Evolutionary conservation across 228 moss, liverwort and hornwort genomes (phyloP), one percentile per base, ranked within the genome.

Genomic region (Sphagnum fallax): DNA sequence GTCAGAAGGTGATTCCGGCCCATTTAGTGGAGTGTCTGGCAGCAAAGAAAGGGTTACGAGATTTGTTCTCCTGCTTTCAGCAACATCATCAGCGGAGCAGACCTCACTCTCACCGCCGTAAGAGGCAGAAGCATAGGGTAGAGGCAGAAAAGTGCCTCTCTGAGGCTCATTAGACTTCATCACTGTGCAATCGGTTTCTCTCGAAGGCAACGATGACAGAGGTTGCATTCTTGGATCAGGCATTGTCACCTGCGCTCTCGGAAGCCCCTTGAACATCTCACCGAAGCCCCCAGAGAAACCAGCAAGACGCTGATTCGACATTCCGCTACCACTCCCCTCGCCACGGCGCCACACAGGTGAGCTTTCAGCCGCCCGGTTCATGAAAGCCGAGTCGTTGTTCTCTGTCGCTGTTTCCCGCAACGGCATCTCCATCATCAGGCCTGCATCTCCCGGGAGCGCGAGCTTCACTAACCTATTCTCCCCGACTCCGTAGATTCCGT

Each of bases 11-110:
- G 48, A 66, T 10, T 57, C 50, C 55, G 63, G 68, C 2, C 48
- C 12, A 10, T 77, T 65, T 5, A 84, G 84, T 10, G 92, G 92
- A 10, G 88, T 88, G 18, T 92, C 84, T 0, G 92, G 95, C 4
- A 96, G 88, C 0, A 96, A 84, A 13, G 87, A 82, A 4, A 96
- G 76, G 6, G 95, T 96, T 5, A 95, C 95, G 0, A 92, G 73
- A 48, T 86, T 82, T 6, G 80, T 61, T 65, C 74, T 79, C 59
- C 75, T 75, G 66, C 82, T 84, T 14, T 82, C 81, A 0, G 78
- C 67, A n/a, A 79, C 79, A n/a, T 89, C 84, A 53, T 81, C 89
- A 5, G 75, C 78, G 4, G 91, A 94, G 52, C 85, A 84, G 4
- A 89, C 89, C 60, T 94, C 94, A 11, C 94, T 89, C 48, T 89